Conservation (phyloP, 352 stramenopile genomes). For the Achlya hypogyna region DNA sequence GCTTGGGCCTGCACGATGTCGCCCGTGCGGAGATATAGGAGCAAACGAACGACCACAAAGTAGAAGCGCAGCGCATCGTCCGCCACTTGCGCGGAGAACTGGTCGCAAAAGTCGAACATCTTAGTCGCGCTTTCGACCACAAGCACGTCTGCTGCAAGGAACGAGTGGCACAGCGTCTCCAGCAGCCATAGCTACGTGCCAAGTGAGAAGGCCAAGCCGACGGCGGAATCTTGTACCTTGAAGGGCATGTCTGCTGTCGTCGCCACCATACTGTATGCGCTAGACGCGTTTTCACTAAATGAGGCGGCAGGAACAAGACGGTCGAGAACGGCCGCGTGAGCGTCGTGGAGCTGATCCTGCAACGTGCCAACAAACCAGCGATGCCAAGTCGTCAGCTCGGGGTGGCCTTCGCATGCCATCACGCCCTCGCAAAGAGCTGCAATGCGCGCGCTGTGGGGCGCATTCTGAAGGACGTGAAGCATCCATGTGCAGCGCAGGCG, state of each 20-base stretch:
- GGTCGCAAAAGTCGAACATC: constrained; percentile 1
- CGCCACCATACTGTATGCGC: not conserved
- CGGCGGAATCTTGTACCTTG: not conserved
- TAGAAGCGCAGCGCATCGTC: not conserved
- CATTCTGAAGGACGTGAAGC: not conserved
- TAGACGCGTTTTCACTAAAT: not conserved
- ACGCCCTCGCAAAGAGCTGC: not conserved
- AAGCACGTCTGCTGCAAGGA: not conserved
- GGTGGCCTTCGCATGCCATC: not conserved
- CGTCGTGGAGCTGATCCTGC: not conserved
- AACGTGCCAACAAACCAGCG: not conserved
- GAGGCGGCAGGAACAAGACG: not conserved
- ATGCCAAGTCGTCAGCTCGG: not conserved
- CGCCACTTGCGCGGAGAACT: not conserved
- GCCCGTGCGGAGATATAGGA: not conserved
- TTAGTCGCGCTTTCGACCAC: not conserved
- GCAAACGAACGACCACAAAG: not conserved
- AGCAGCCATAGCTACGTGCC: not conserved
- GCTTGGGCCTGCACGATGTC: not conserved
- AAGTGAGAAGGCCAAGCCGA: not conserved
- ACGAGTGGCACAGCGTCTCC: constrained; percentile 3
- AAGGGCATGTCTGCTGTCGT: not conserved
- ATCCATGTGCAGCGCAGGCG: constrained; percentile 8
- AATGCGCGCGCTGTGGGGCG: not conserved
- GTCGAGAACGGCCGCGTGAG: not conserved